These are phyloP conservation scores for Lupinus albus DNA, from an alignment of 306 rosid genomes.

Conservation along the genomic window DNA sequence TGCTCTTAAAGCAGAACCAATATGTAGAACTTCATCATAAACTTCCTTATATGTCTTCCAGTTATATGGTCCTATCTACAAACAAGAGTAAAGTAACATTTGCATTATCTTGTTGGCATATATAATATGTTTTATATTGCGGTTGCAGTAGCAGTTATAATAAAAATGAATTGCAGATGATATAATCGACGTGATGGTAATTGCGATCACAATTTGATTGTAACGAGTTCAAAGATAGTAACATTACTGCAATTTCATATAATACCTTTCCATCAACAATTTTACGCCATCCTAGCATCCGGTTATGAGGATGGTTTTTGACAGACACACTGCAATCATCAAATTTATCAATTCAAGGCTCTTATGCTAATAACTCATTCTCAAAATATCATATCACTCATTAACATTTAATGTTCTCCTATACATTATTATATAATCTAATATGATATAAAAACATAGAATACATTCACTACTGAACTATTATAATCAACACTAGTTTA, in stretches of 20 bases:
- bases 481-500: not conserved
- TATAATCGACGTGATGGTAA: no score
- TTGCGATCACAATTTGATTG: no score
- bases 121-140: no score
- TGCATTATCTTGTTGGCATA: not conserved
- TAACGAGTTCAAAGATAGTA: no score
- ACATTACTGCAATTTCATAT: no score
- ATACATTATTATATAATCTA: no score
- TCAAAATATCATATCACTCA: not conserved
- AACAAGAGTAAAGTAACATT: slow-evolving; percentile 24
- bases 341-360: no score
- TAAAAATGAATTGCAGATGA: not conserved
- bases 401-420: not conserved
- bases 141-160: no score
- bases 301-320: slow-evolving; percentile 52
- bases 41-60: slow-evolving; percentile 92
- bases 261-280: slow-evolving; percentile 65
- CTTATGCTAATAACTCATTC: no score
- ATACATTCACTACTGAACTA: no score
- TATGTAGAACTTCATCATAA: slow-evolving; percentile 64
- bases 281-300: slow-evolving; percentile 90
- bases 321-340: slow-evolving; percentile 56
- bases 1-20: slow-evolving; percentile 84
- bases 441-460: no score
- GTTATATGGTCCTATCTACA: slow-evolving; percentile 68